Percentiles rank a stretch among this genome's conserved stretches.
These are phyloP conservation scores for Paecilomyces fulvus DNA, from an alignment of 2,329 filamentous ascomycete genomes.

Conservation along the genomic window DNA sequence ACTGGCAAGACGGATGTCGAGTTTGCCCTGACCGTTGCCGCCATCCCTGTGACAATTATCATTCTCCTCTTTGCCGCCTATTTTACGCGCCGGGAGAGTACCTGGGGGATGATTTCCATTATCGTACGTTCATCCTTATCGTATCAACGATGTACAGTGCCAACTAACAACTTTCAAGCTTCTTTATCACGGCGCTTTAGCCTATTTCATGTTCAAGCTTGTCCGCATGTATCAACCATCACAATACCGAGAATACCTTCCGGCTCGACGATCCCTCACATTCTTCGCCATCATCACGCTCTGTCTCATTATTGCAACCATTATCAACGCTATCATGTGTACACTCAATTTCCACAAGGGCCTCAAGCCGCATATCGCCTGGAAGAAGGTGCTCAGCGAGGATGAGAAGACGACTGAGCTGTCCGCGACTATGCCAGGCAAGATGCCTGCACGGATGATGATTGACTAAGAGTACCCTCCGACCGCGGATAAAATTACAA, in stretches of 20 bases:
- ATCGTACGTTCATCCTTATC: conserved; percentile 47
- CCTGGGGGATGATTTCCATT: conserved; percentile 64
- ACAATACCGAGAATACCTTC: conserved; percentile 55
- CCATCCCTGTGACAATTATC: conserved; percentile 81
- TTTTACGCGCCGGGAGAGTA: conserved; percentile 77
- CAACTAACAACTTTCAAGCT: conserved; percentile 34
- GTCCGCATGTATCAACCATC: conserved; percentile 79
- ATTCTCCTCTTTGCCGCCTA: conserved; percentile 79
- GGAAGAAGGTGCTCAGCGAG: conserved; percentile 45
- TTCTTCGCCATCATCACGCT: conserved; percentile 93
- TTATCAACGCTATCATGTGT: conserved; percentile 77
- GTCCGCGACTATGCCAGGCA: conserved; percentile 23
- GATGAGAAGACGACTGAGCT: conserved; percentile 40
- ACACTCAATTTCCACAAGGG: conserved; percentile 85
- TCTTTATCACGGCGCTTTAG: conserved; percentile 79
- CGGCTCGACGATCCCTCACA: conserved; percentile 77
- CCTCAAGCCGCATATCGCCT: conserved; percentile 74
- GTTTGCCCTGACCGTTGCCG: conserved; percentile 77
- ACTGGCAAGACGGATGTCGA: conserved; percentile 61
- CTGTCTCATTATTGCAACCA: conserved; percentile 77
- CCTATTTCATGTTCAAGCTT: conserved; percentile 97
- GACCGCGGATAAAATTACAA: background rate
- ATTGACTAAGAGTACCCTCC: conserved; percentile 27
- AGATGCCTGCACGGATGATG: conserved; percentile 36
- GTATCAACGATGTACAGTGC: background rate